These are phyloP conservation scores for Leptographium flavum DNA, from an alignment of 2,329 filamentous ascomycete genomes.

Conservation along the genomic window DNA sequence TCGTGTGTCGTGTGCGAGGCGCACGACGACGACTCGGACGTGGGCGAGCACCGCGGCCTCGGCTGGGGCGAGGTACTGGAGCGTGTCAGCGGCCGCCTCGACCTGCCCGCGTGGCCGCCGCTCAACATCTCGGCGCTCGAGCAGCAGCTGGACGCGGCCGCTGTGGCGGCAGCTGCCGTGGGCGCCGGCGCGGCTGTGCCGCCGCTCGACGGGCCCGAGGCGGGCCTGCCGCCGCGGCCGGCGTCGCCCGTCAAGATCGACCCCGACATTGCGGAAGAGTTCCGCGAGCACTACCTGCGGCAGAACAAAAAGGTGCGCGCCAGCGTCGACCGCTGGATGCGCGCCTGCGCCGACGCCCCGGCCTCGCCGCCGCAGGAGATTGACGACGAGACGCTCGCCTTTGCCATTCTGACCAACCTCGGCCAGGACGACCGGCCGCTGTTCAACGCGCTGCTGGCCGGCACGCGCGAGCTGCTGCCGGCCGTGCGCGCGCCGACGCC, in stretches of 20 bases:
- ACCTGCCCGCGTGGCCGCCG: conserved; percentile 78
- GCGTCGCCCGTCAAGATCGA: conserved; percentile 62
- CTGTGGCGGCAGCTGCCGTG: conserved; percentile 7
- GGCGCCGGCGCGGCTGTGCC: conserved; percentile 5
- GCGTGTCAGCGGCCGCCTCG: conserved; percentile 75
- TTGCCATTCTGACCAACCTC: conserved; percentile 84
- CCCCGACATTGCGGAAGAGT: conserved; percentile 87
- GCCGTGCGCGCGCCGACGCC: conserved; percentile 55
- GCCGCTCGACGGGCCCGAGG: background rate
- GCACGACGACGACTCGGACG: conserved; percentile 47
- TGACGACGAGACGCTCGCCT: conserved; percentile 85
- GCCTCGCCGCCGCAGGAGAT: conserved; percentile 72
- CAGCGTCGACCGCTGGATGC: conserved; percentile 85
- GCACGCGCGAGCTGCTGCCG: conserved; percentile 40
- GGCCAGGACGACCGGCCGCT: conserved; percentile 60
- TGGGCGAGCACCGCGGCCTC: conserved; percentile 60
- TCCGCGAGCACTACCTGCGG: conserved; percentile 78
- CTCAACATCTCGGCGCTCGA: conserved; percentile 57
- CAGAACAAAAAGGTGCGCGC: conserved; percentile 86
- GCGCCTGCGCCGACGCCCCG: conserved; percentile 59
- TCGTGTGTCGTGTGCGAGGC: conserved; percentile 68
- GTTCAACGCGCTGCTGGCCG: conserved; percentile 67
- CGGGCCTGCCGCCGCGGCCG: conserved; percentile 39
- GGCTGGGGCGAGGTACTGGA: conserved; percentile 96
- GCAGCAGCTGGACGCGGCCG: conserved; percentile 43